Conservation (phyloP, 225 moss, liverwort and hornwort genomes). For the Bryoerythrophyllum caledonicum region DNA sequence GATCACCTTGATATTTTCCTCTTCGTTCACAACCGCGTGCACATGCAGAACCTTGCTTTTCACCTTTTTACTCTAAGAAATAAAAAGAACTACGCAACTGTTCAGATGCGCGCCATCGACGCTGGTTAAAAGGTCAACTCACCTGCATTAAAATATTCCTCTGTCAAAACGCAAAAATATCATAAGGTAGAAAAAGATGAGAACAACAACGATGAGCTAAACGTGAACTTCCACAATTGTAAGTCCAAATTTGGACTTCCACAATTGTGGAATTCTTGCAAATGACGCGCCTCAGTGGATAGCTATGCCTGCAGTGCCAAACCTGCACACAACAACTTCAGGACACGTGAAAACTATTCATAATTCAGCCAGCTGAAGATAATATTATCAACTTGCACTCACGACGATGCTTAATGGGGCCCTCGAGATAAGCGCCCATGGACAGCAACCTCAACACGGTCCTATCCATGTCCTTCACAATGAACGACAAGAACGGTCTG, state of each 20-base stretch:
- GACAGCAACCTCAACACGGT: constrained; percentile 76
- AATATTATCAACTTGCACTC: constrained; percentile 63
- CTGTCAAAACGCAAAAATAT: not conserved
- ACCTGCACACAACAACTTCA: constrained; percentile 42
- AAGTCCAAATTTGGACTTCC: constrained; percentile 53
- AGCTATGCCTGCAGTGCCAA: constrained; percentile 74
- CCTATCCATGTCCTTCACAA: constrained; percentile 74
- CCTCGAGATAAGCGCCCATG: constrained; percentile 90
- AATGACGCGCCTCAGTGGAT: constrained; percentile 56
- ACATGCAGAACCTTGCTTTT: too few relatives aligned
- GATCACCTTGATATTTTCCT: too few relatives aligned
- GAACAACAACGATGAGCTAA: not conserved
- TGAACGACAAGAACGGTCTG: constrained; percentile 78
- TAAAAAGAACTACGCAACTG: too few relatives aligned
- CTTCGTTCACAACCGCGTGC: too few relatives aligned
- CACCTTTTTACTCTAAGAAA: too few relatives aligned
- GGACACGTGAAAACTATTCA: too few relatives aligned
- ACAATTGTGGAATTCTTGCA: constrained; percentile 58
- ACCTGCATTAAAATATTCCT: constrained; percentile 46
- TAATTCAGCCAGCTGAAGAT: not conserved
- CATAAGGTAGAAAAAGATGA: not conserved
- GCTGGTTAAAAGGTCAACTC: constrained; percentile 81
- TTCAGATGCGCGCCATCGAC: constrained; percentile 79
- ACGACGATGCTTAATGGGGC: constrained; percentile 71
- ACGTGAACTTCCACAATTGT: not conserved